Conservation (phyloP, 352 stramenopile genomes). For the Pythium insidiosum region DNA sequence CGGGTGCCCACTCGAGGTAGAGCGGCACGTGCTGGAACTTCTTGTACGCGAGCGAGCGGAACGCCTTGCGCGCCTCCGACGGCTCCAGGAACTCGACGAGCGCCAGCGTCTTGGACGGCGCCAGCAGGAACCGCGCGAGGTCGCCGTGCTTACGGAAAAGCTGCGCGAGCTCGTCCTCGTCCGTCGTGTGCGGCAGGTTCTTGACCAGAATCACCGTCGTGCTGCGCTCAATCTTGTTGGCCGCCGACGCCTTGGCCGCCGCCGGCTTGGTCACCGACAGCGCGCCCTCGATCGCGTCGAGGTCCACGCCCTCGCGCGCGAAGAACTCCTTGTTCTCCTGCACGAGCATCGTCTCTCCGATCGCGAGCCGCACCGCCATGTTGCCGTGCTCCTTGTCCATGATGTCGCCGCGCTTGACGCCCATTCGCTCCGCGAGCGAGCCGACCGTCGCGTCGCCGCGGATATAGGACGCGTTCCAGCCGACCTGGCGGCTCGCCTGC, state of each 20-base stretch:
- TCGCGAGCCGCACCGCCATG: slow-evolving; percentile 95
- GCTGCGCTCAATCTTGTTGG: slow-evolving; percentile 88
- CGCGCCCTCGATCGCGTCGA: slow-evolving; percentile 89
- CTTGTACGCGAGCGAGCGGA: slow-evolving; percentile 96
- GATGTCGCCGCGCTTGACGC: slow-evolving; percentile 92
- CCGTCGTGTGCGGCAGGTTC: slow-evolving; percentile 95
- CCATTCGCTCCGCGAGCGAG: slow-evolving; percentile 79
- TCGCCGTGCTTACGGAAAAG: slow-evolving; percentile 92
- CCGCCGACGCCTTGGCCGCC: slow-evolving; percentile 23
- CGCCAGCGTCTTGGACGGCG: slow-evolving; percentile 92
- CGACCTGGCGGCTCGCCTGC: slow-evolving; percentile 65
- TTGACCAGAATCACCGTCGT: slow-evolving; percentile 96
- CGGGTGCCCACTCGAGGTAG: slow-evolving; percentile 98
- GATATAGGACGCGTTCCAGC: slow-evolving; percentile 95
- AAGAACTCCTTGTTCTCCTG: slow-evolving; percentile 98
- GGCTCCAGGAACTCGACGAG: slow-evolving; percentile 94
- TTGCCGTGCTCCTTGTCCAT: slow-evolving; percentile 93
- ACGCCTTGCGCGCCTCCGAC: slow-evolving; percentile 93
- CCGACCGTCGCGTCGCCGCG: slow-evolving; percentile 65
- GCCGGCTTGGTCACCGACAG: slow-evolving; percentile 45
- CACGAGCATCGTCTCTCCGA: slow-evolving; percentile 97
- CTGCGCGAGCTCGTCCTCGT: slow-evolving; percentile 91
- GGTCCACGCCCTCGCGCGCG: slow-evolving; percentile 88
- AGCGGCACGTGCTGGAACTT: slow-evolving; percentile 98
- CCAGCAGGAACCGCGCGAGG: slow-evolving; percentile 82